Percentiles rank a stretch among this genome's conserved stretches.
Evolutionary conservation across 2,329 filamentous ascomycete species (phyloP).

Genomic region (Botryotinia globosa): DNA sequence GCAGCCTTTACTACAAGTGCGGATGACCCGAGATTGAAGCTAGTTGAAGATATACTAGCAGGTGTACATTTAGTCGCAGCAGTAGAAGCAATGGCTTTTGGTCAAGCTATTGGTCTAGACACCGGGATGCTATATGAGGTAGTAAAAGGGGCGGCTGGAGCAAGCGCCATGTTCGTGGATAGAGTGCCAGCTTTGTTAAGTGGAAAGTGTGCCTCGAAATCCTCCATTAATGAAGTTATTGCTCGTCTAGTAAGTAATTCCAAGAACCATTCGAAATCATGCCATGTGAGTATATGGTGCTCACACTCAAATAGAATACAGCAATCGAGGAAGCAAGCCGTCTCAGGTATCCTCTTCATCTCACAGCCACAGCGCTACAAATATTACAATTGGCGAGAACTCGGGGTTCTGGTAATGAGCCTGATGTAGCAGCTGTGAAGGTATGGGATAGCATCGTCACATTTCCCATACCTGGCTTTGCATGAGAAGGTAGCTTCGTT

Average conservation of each 20-base stretch:
- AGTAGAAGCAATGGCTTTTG: constrained; percentile 56
- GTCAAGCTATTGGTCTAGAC: constrained; percentile 51
- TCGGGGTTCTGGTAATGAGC: constrained; percentile 38
- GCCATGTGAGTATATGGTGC: not conserved
- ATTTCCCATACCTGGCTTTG: not conserved
- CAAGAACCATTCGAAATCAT: not conserved
- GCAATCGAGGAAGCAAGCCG: constrained; percentile 35
- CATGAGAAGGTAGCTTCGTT: not conserved
- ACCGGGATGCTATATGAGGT: constrained; percentile 48
- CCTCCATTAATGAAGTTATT: constrained; percentile 41
- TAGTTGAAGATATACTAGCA: constrained; percentile 54
- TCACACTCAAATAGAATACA: constrained; percentile 38
- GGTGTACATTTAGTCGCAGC: constrained; percentile 56
- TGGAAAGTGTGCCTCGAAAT: constrained; percentile 39
- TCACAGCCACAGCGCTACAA: constrained; percentile 40
- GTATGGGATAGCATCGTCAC: constrained; percentile 41
- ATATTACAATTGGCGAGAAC: constrained; percentile 39
- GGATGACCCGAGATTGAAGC: constrained; percentile 41
- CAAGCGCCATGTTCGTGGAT: constrained; percentile 43
- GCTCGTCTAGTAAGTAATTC: constrained; percentile 36
- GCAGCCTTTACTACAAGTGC: constrained; percentile 20
- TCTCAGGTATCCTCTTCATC: constrained; percentile 40
- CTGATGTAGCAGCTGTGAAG: constrained; percentile 40
- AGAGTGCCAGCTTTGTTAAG: constrained; percentile 40
- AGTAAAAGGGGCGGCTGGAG: constrained; percentile 42